phyloP scores from a whole-genome alignment of 2,329 filamentous ascomycete genomes.

The Pseudogymnoascus sp. region DNA sequence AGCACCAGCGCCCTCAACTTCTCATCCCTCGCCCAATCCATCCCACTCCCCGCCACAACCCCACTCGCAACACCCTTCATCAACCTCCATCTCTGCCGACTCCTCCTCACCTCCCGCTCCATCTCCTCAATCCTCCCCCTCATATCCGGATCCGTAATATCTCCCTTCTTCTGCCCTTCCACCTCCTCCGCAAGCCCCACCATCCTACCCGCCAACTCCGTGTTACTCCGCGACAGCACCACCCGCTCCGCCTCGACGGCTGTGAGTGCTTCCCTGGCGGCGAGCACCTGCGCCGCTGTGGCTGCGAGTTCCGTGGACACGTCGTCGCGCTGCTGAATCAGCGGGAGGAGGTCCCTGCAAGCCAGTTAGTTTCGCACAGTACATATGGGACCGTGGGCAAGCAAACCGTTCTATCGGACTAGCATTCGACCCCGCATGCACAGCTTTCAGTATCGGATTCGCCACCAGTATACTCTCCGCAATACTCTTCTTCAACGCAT shows the following conservation, averaged over 20 bases:
- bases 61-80: constrained; percentile 74
- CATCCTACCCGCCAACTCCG: constrained; percentile 51
- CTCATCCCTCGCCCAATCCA: constrained; percentile 70
- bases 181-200: constrained; percentile 52
- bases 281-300: constrained; percentile 44
- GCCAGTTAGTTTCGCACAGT: constrained; percentile 11
- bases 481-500: constrained; percentile 60
- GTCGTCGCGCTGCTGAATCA: constrained; percentile 58
- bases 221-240: constrained; percentile 49
- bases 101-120: constrained; percentile 51
- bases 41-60: constrained; percentile 69
- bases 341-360: constrained; percentile 43
- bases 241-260: constrained; percentile 50
- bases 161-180: constrained; percentile 42
- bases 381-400: background rate
- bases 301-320: constrained; percentile 55
- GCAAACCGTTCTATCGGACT: constrained; percentile 59
- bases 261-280: constrained; percentile 44
- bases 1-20: constrained; percentile 62
- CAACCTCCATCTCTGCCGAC: constrained; percentile 59
- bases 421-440: constrained; percentile 58
- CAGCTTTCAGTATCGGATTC: constrained; percentile 68
- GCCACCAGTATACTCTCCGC: constrained; percentile 60
- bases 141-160: constrained; percentile 43
- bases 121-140: constrained; percentile 48